Conservation (phyloP, 441 rosid species). For the Capsella rubella region DNA sequence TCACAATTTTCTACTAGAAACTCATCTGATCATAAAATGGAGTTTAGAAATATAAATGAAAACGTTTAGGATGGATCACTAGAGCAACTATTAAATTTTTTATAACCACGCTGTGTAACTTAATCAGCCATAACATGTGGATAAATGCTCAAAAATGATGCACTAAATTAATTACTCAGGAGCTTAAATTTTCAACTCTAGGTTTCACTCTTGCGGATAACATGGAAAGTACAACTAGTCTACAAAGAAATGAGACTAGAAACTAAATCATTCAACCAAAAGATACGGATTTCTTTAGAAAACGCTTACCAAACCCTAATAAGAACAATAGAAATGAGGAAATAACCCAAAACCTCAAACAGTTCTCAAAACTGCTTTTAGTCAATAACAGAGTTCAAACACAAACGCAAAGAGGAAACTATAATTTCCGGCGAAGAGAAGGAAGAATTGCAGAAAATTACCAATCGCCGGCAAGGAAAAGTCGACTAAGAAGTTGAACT, state of each 20-base stretch:
- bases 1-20: slow-evolving; percentile 8
- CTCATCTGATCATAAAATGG: slow-evolving; percentile 15
- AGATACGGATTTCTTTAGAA: neutral
- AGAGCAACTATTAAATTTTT: neutral
- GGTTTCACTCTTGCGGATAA: slow-evolving; percentile 28
- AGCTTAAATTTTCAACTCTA: slow-evolving; percentile 16
- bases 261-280: slow-evolving; percentile 30
- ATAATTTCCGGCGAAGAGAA: slow-evolving; percentile 7
- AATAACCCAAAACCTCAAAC: slow-evolving; percentile 19
- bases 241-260: neutral
- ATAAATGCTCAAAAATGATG: neutral
- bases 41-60: neutral
- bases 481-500: slow-evolving; percentile 34
- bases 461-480: slow-evolving; percentile 43
- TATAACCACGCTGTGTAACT: neutral
- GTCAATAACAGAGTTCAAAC: neutral
- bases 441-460: slow-evolving; percentile 23
- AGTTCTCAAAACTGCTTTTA: neutral
- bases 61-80: neutral
- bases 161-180: neutral
- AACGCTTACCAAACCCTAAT: slow-evolving; percentile 45
- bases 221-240: neutral
- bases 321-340: slow-evolving; percentile 23
- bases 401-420: neutral
- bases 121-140: slow-evolving; percentile 5